Conservation (phyloP, 106 monocot species). For the Platanthera zijinensis region DNA sequence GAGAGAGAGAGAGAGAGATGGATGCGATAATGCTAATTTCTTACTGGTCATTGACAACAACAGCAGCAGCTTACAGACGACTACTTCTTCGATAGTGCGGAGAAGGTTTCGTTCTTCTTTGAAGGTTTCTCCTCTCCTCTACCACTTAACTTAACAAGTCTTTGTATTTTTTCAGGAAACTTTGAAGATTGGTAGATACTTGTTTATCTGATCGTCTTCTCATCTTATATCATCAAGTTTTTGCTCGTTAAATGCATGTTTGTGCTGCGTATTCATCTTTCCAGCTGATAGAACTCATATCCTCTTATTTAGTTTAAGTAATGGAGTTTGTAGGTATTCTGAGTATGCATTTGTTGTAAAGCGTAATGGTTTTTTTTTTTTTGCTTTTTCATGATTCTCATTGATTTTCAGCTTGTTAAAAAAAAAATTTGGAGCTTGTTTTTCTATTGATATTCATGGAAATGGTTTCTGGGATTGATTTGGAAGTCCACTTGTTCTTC, state of each 20-base stretch:
- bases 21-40: not conserved
- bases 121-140: constrained; percentile 42
- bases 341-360: not conserved
- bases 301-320: not conserved
- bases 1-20: not conserved
- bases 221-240: not conserved
- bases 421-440: not conserved
- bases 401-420: not conserved
- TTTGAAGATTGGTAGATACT: not conserved
- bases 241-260: not conserved
- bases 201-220: not conserved
- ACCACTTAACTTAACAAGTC: not conserved
- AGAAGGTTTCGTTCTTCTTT: constrained; percentile 97
- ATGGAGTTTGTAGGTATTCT: not conserved
- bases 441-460: not conserved
- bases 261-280: not conserved
- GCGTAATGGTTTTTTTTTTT: not conserved
- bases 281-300: not conserved
- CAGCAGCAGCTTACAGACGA: constrained; percentile 59
- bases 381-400: not conserved
- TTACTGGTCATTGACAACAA: constrained; percentile 7
- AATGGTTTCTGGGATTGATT: not conserved
- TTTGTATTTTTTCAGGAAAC: not conserved
- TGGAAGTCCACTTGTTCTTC: not conserved
- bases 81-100: constrained; percentile 82